These are phyloP conservation scores for Sideroxylon spinosum DNA, from an alignment of 179 eudicot genomes.

Conservation along the genomic window DNA sequence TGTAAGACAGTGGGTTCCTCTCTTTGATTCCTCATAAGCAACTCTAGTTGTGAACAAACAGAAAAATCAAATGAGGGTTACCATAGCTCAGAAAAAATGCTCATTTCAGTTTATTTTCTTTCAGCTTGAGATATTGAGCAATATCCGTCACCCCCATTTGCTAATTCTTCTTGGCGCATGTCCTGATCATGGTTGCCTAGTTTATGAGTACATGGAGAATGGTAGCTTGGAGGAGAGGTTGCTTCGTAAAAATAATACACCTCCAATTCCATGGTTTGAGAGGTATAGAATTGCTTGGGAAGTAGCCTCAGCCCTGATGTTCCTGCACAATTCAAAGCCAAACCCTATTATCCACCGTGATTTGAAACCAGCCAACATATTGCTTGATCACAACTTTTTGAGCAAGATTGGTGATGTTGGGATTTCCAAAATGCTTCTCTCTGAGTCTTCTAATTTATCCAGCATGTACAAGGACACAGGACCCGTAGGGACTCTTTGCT, in stretches of 20 bases:
- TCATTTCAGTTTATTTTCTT: constrained; percentile 14
- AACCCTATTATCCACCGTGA: constrained; percentile 73
- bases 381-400: constrained; percentile 70
- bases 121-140: constrained; percentile 78
- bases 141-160: constrained; percentile 75
- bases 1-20: no score
- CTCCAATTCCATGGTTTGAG: constrained; percentile 73
- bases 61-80: not conserved
- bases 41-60: not conserved
- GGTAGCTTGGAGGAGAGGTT: constrained; percentile 78
- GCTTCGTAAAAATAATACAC: constrained; percentile 42
- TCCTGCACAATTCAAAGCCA: constrained; percentile 76
- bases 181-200: constrained; percentile 67
- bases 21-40: not conserved
- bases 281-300: constrained; percentile 86
- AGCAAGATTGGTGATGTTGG: constrained; percentile 95
- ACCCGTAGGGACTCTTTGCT: constrained; percentile 63
- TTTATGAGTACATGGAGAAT: constrained; percentile 88
- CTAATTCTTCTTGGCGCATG: constrained; percentile 83
- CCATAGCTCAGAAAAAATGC: not conserved
- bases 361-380: constrained; percentile 82
- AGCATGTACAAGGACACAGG: constrained; percentile 46
- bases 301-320: constrained; percentile 78
- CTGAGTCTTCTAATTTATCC: constrained; percentile 31
- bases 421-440: constrained; percentile 59